These are phyloP conservation scores for Paulinella micropora DNA, from an alignment of 78 protist genomes.

Conservation along the genomic window DNA sequence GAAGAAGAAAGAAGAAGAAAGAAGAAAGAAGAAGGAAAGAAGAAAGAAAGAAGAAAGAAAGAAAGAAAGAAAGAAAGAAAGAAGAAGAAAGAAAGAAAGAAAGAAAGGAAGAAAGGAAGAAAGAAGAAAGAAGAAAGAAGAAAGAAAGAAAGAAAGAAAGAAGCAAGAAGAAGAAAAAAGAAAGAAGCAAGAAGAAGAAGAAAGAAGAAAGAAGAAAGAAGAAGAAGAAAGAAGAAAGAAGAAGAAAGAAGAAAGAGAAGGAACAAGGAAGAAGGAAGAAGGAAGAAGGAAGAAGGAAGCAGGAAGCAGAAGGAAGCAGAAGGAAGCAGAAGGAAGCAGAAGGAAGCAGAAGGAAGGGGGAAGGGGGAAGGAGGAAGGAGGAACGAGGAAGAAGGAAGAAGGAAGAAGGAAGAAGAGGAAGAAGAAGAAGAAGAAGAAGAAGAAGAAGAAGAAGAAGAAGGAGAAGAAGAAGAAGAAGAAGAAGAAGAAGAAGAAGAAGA, in stretches of 20 bases:
- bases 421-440: too few relatives aligned
- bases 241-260: neutral
- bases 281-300: neutral
- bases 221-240: too few relatives aligned
- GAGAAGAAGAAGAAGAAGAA: neutral
- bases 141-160: neutral
- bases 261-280: neutral
- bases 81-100: neutral
- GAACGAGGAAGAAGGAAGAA: neutral
- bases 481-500: neutral
- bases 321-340: neutral
- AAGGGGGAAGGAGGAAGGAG: neutral
- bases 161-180: neutral
- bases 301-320: neutral
- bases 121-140: neutral
- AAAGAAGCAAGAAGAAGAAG: neutral
- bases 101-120: neutral
- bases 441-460: too few relatives aligned
- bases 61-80: neutral
- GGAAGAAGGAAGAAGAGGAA: neutral
- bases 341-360: neutral
- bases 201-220: too few relatives aligned
- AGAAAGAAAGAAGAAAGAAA: neutral
- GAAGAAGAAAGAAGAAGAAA: neutral
- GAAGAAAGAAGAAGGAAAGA: neutral